A percentile compares a stretch with the other conserved stretches of the same genome.
Conservation (phyloP, 169 alveolate genomes). For the Miamiensis avidus region DNA sequence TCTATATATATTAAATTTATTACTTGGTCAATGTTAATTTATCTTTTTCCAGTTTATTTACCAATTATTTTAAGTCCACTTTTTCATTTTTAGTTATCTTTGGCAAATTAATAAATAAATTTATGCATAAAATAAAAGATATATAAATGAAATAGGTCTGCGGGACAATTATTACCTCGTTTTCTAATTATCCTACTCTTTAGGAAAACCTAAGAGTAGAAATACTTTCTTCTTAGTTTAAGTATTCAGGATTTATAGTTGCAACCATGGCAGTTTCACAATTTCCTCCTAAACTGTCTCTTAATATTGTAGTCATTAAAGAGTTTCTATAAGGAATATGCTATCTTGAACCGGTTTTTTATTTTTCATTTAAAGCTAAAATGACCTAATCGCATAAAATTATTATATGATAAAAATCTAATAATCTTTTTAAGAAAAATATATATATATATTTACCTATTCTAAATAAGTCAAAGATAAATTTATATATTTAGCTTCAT, state of each 20-base stretch:
- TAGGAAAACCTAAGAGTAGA: constrained; percentile 79
- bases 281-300: constrained; percentile 83
- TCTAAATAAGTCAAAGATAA: constrained; percentile 77
- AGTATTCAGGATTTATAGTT: constrained; percentile 60
- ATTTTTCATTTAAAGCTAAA: constrained; percentile 68
- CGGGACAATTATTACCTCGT: constrained; percentile 37
- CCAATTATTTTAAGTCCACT: constrained; percentile 3
- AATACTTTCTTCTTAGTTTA: constrained; percentile 78
- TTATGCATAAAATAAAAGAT: too few species aligned
- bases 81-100: constrained; percentile 15
- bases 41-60: not conserved
- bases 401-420: constrained; percentile 10
- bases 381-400: constrained; percentile 73
- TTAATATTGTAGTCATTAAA: constrained; percentile 82
- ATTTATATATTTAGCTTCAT: constrained; percentile 82
- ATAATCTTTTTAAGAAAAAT: not conserved
- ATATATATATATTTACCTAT: constrained; percentile 62
- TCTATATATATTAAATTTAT: not conserved
- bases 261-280: constrained; percentile 85
- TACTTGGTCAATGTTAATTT: not conserved
- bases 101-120: not conserved
- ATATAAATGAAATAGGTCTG: too few species aligned
- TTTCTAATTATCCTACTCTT: constrained; percentile 76
- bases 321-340: constrained; percentile 88
- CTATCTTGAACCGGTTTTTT: constrained; percentile 66